Evolutionary conservation across 306 rosid genomes (phyloP).

Genomic region (Trifolium dubium): DNA sequence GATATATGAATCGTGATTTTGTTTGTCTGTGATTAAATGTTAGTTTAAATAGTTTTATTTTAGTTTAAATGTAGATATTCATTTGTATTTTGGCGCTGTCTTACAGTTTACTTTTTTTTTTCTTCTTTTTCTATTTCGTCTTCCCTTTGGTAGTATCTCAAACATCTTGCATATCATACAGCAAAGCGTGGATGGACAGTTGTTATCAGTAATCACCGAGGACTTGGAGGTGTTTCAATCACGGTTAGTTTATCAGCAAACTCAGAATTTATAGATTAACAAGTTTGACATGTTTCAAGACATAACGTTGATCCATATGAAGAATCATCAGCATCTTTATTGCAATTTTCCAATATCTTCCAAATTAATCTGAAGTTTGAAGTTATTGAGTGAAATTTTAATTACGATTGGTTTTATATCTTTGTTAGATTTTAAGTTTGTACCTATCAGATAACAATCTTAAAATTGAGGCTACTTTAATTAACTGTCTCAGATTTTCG

Average conservation of each 20-base stretch:
- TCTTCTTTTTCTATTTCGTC: conserved; percentile 19
- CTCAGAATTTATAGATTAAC: conserved; percentile 28
- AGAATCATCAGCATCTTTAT: conserved; percentile 23
- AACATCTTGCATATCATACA: conserved; percentile 85
- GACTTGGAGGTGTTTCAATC: conserved; percentile 90
- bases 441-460: conserved; percentile 12
- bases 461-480: conserved; percentile 10
- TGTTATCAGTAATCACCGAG: conserved; percentile 88
- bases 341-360: background rate
- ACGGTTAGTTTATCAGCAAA: conserved; percentile 68
- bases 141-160: conserved; percentile 71
- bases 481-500: background rate
- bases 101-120: conserved; percentile 32
- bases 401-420: conserved; percentile 20
- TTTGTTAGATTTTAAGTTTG: conserved; percentile 5
- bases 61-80: background rate
- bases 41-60: too few relatives aligned
- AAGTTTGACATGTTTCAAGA: conserved; percentile 27
- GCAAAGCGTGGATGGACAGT: conserved; percentile 87
- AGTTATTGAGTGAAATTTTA: conserved; percentile 13
- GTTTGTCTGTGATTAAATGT: conserved; percentile 8
- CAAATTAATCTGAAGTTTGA: background rate
- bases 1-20: conserved; percentile 3
- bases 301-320: conserved; percentile 10
- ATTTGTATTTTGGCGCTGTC: conserved; percentile 33